Conservation (phyloP, 371 early-diverging fungal species). For the Funneliformis caledonium region DNA sequence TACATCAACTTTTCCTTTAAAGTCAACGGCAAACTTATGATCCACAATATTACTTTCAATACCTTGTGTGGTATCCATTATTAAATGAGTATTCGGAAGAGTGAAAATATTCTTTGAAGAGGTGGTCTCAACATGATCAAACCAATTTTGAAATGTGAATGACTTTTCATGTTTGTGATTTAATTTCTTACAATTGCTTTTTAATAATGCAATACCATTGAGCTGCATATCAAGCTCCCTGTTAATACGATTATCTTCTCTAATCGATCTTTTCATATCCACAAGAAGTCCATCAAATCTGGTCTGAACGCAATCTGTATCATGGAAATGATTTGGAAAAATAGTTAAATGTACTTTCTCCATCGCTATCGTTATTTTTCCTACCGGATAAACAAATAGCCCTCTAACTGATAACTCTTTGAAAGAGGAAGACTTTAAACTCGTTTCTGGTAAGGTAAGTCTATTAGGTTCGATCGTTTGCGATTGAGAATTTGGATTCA, state of each 20-base stretch:
- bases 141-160: slow-evolving; percentile 38
- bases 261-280: slow-evolving; percentile 38
- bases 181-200: slow-evolving; percentile 48
- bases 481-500: background rate
- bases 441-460: background rate
- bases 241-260: background rate
- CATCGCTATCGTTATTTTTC: slow-evolving; percentile 44
- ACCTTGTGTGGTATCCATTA: slow-evolving; percentile 54
- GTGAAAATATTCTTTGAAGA: slow-evolving; percentile 62
- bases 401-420: slow-evolving; percentile 26
- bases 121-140: slow-evolving; percentile 36
- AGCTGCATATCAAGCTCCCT: slow-evolving; percentile 44
- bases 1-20: slow-evolving; percentile 72
- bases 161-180: slow-evolving; percentile 31
- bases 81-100: slow-evolving; percentile 59
- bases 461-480: background rate
- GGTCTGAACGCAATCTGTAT: slow-evolving; percentile 71
- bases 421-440: background rate
- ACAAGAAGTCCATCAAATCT: slow-evolving; percentile 45
- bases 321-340: slow-evolving; percentile 73
- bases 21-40: slow-evolving; percentile 62
- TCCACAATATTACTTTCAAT: slow-evolving; percentile 44
- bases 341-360: slow-evolving; percentile 56
- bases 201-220: slow-evolving; percentile 51
- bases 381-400: slow-evolving; percentile 34